Percentiles rank a stretch among this genome's conserved stretches.
Conservation (phyloP, 805 yeast species). For the Ogataea nakhonphanomensis region DNA sequence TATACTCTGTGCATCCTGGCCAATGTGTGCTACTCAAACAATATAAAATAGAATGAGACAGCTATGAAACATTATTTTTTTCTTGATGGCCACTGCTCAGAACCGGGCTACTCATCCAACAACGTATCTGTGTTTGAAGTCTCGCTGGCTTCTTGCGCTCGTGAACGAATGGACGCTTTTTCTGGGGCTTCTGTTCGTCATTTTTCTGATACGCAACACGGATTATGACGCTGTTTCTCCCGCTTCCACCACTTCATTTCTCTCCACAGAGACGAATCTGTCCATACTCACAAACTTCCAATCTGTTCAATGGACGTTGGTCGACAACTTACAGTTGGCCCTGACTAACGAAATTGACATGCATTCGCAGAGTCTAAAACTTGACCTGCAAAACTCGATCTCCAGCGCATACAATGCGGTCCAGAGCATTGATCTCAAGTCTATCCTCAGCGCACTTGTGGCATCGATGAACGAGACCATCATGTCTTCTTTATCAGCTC, state of each 20-base stretch:
- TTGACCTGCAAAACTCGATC: conserved; percentile 11
- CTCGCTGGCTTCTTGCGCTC: conserved; percentile 21
- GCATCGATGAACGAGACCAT: conserved; percentile 12
- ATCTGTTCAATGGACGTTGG: neutral
- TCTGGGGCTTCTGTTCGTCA: conserved; percentile 2
- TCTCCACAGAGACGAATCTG: neutral
- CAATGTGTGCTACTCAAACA: conserved; percentile 67
- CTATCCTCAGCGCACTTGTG: conserved; percentile 4
- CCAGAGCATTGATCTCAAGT: conserved; percentile 1
- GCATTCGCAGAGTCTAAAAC: conserved; percentile 2
- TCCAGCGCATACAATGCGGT: conserved; percentile 3
- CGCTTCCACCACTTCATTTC: neutral
- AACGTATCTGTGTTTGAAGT: conserved; percentile 24
- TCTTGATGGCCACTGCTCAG: conserved; percentile 17
- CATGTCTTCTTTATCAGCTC: conserved; percentile 7
- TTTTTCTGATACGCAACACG: neutral
- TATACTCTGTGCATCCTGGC: conserved; percentile 64
- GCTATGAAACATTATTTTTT: conserved; percentile 4
- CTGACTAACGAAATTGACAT: conserved; percentile 5
- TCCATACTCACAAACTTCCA: neutral
- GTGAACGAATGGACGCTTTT: conserved; percentile 15
- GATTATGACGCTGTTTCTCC: neutral
- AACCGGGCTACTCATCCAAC: conserved; percentile 22
- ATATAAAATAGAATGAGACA: conserved; percentile 14
- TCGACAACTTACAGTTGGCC: conserved; percentile 7